phyloP scores from a whole-genome alignment of 495 filamentous ascomycete species.

The Physcia stellaris region DNA sequence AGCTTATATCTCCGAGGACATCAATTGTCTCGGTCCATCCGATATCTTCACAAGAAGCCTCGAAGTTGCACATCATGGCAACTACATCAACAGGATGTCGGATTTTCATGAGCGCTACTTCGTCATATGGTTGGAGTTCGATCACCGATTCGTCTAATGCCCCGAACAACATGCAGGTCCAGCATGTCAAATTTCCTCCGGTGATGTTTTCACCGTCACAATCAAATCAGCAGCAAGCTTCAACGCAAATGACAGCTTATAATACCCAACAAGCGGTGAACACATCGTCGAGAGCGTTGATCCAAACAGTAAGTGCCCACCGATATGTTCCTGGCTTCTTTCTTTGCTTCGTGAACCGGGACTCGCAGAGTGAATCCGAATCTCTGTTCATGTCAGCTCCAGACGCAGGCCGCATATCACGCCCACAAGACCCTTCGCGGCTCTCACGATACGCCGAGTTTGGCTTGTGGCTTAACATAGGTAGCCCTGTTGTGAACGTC shows the following conservation, averaged over 20 bases:
- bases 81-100: conserved; percentile 83
- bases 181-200: conserved; percentile 88
- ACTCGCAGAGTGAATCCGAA: conserved; percentile 38
- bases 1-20: conserved; percentile 52
- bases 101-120: conserved; percentile 82
- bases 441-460: conserved; percentile 47
- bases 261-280: conserved; percentile 12
- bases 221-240: conserved; percentile 3
- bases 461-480: conserved; percentile 58
- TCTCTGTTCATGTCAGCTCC: conserved; percentile 73
- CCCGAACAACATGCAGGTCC: conserved; percentile 92
- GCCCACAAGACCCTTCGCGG: conserved; percentile 37
- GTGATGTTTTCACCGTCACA: conserved; percentile 19
- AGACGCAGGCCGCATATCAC: conserved; percentile 66
- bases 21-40: conserved; percentile 64
- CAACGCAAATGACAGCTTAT: conserved; percentile 9
- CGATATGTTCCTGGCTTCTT: conserved; percentile 85
- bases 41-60: conserved; percentile 67
- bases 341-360: conserved; percentile 58
- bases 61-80: conserved; percentile 75
- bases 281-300: conserved; percentile 15
- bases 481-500: conserved; percentile 57
- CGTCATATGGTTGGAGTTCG: conserved; percentile 53
- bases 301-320: conserved; percentile 36
- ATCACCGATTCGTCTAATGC: conserved; percentile 41